Base-by-base conservation (phyloP, 2,329 filamentous ascomycete genomes). In the Epichloe aotearoae region DNA sequence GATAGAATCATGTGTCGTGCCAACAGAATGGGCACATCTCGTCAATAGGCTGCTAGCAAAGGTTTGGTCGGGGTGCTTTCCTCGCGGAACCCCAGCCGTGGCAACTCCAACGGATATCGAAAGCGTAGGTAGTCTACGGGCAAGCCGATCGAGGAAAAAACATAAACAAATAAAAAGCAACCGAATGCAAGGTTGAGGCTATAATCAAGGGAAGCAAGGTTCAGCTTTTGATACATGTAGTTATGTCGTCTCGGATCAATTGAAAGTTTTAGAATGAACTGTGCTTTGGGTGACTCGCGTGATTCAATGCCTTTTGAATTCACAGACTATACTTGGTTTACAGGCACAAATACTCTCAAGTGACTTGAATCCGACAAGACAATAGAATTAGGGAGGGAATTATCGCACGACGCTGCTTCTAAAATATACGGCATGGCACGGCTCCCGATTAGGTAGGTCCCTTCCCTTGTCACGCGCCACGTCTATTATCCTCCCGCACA, bases 1-100 rank as follows among this genome's bases (percentile, higher is more conserved):
- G 64, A 73, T 70, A 69, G 68, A 74, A 66, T 67, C 66, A 63
- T 62, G 64, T 64, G 64, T 66, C 62, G 66, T 69, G 70, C 66
- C 69, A 61, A 62, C 63, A 58, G 8, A 8, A 30, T 63, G 67
- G 65, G 65, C 67, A 63, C 65, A 60, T 58, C 59, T 64, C 58
- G 68, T 68, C 67, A 69, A 67, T 64, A 65, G 65, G 65, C 60
- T 65, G 56, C 55, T 65, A 59, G 58, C 56, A 56, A 64, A 61
- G 58, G 63, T 63, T 55, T 56, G 55, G 59, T 55, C 55, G 55
- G 59, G 59, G 57, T 44, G 54, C 57, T 56, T 62, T 59, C 55
- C 55, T 59, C 48, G 42, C 49, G 44, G 53, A 54, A 59, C 55
- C 58, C 54, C 53, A 54, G 55, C 55, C 37, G 7, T 47, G 61